Base-by-base conservation (phyloP, 768 basidiomycete genomes). In the Collybia nuda region DNA sequence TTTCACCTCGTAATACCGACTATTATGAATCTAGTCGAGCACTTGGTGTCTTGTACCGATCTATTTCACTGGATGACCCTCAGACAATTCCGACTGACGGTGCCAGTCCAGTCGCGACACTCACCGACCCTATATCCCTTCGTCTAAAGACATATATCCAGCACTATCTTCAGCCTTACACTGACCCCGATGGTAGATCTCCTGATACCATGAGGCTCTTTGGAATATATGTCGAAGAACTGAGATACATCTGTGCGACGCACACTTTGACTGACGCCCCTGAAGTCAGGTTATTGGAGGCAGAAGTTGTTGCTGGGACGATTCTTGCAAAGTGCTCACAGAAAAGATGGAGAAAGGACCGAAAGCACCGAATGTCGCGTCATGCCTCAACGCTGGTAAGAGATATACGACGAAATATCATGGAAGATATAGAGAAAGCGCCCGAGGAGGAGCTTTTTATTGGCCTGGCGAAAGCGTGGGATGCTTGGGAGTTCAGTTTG, bases 21-120 rank as follows among this genome's bases (percentile, higher is more conserved):
- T 88, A 87, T 67, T 93, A 93, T 59, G 70, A 75, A 41, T 92
- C 90, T 2, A 69, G 66, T 22, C 79, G 85, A 2, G 89, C 88
- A 0, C 76, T 93, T 7, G 91, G 91, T 5, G 65, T 78, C 36
- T 72, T 93, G 44, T 93, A 78, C 63, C 87, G 91, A 9, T 74
- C 69, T 11, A 82, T 91, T 53, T 61, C 58, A 12, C 64, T 87
- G 24, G 68, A 70, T 18, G 68, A 76, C 19, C 65, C 71, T 1
- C 58, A 70, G 18, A 54, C 60, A 11, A 58, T 67, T 19, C 28
- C 55, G 42, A 56, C 53, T 39, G 35, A 50, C 48, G 47, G 54
- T 28, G 15, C 51, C 22, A 40, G 24, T 50, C 36, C 50, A 44
- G 46, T 37, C 22, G 35, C 53, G 42, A 63, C 57, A 21, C 54